Base-by-base conservation (phyloP, 345 rosid species). In the Citrus inodora region DNA sequence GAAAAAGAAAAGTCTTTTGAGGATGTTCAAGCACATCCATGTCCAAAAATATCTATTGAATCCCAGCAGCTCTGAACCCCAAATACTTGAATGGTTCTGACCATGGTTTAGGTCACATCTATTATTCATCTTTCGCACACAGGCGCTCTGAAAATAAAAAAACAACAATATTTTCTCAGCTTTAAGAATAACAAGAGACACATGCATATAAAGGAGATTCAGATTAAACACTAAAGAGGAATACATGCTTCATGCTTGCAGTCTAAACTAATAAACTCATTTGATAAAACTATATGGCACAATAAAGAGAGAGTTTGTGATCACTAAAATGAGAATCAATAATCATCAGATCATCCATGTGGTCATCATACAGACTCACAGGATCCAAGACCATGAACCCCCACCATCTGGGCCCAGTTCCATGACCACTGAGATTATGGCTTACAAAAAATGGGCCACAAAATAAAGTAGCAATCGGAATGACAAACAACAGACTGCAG, bases 41-140 rank as follows among this genome's bases (percentile, higher is more conserved):
- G 65, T 48, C 30, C 67, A 14, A 42, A 78, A 72, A n/a, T 35
- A 24, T 48, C 0, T 9, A 67, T 35, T 7, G 55, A 69, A 67
- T 51, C 22, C 28, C 70, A 56, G 61, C 69, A 74, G 66, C 25
- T 70, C 27, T 64, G 13, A 46, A 60, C 60, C 51, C 73, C 35
- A 80, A 62, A 67, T 25, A 67, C 42, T 38, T 17, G 33, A 71
- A 35, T 58, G 67, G 38, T 40, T 48, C 24, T 33, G 51, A 6
- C n/a, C 59, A 33, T 56, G 24, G 30, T 9, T 59, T 21, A 62
- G 37, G 22, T 71, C 51, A 59, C 11, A 33, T 60, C 74, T 89
- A 89, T 37, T 89, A 89, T 37, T 80, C 90, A 48, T 93, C 98
- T 81, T 90, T 81, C 33, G 92, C 88, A 83, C 98, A 93, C 79